Evolutionary conservation across 176 grass and related monocot genomes (phyloP), one percentile per base, ranked within the genome.

Genomic region (Oropetium thomaeum): DNA sequence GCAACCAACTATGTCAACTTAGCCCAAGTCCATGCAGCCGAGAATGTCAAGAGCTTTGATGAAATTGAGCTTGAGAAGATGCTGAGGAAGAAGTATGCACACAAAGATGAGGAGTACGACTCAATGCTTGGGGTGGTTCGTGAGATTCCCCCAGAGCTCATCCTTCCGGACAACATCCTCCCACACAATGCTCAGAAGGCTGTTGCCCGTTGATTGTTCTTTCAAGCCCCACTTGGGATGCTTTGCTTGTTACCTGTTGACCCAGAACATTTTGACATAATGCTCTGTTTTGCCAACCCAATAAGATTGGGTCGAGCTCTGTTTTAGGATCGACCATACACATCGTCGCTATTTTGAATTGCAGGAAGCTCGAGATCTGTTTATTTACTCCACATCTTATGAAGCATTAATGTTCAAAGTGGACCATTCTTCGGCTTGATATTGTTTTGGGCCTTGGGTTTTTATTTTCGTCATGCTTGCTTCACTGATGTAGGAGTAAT

Each of bases 41-140:
- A 97, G 70, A 97, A 97, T 19, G 29, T 84, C 29, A 97, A 97
- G 85, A 86, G 69, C 57, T 97, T 91, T 7, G 90, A 93, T 6
- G 88, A 97, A 87, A 97, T 93, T 38, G 94, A 97, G 81, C 85
- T 93, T 1, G 88, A 93, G 86, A 93, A 93, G 79, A 87, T 86
- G 74, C 65, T 93, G 78, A 88, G 88, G 61, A 97, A 93, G 91
- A 97, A 91, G 78, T 89, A 86, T 62, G 88, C 89, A 0, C 89
- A 61, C 49, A 85, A 52, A 67, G 95, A 97, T 3, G 95, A 97
- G 73, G 95, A 91, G 39, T 97, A 93, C 2, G 95, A 97, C 14
- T 93, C 90, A 0, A 97, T 97, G 95, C 81, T 97, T 8, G 95
- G 95, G 40, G 84, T 97, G 65, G 90, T 87, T 14, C 90, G 88